These are phyloP conservation scores for Protomyces pachydermus DNA, from an alignment of 1,139 yeast genomes.

Conservation along the genomic window DNA sequence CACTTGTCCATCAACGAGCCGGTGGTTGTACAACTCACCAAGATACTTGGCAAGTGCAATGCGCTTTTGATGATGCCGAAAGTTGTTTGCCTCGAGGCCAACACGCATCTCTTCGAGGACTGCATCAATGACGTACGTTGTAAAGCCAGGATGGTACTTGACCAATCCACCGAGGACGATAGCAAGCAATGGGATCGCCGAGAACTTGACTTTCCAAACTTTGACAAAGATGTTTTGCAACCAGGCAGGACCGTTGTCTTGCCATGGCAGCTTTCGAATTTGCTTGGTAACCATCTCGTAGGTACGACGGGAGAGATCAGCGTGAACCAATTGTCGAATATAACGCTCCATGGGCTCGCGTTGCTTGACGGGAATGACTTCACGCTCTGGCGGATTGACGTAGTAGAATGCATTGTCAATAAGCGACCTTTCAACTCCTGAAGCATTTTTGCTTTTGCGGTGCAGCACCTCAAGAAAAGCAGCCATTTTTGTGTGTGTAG, in stretches of 20 bases:
- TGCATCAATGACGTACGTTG: conserved; percentile 55
- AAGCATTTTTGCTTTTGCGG: conserved; percentile 49
- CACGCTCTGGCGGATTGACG: conserved; percentile 54
- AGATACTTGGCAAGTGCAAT: conserved; percentile 59
- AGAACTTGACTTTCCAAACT: conserved; percentile 61
- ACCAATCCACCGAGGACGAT: conserved; percentile 45
- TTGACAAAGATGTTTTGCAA: conserved; percentile 53
- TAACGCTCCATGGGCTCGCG: conserved; percentile 38
- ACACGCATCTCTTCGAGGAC: conserved; percentile 57
- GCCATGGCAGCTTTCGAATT: conserved; percentile 50
- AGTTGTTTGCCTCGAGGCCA: conserved; percentile 65
- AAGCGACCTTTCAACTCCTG: conserved; percentile 55
- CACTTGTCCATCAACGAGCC: conserved; percentile 48
- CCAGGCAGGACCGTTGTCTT: conserved; percentile 43
- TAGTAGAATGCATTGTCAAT: conserved; percentile 56
- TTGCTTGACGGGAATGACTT: conserved; percentile 35
- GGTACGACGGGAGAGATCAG: conserved; percentile 48
- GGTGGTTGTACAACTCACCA: conserved; percentile 52
- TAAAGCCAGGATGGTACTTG: conserved; percentile 43
- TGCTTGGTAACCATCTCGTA: conserved; percentile 42
- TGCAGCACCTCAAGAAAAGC: conserved; percentile 59
- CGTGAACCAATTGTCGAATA: conserved; percentile 40
- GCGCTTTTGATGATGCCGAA: conserved; percentile 55
- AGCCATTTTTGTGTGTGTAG: conserved; percentile 55
- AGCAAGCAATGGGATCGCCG: conserved; percentile 51